Conservation (phyloP, 768 basidiomycete species). For the Kwoniella pini region DNA sequence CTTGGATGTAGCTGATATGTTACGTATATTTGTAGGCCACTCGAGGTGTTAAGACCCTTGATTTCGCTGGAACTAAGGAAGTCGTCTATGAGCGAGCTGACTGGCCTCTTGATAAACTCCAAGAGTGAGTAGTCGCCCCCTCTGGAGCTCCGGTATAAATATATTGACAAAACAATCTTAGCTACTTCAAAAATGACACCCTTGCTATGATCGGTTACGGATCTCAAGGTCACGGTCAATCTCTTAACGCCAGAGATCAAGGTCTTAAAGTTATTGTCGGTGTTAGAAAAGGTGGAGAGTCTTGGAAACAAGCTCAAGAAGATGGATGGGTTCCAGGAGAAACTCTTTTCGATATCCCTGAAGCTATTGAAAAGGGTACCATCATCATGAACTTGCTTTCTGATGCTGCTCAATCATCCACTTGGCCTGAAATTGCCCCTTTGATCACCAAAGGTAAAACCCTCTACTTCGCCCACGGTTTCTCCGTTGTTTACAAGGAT, state of each 20-base stretch:
- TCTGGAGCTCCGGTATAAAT: neutral
- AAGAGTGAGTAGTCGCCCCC: conserved; percentile 61
- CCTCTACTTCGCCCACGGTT: conserved; percentile 99
- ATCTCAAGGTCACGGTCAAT: conserved; percentile 93
- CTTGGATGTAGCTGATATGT: neutral
- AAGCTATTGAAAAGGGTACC: conserved; percentile 91
- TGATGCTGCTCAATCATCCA: conserved; percentile 97
- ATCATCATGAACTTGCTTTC: conserved; percentile 99
- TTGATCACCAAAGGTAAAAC: conserved; percentile 99
- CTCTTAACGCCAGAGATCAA: conserved; percentile 97
- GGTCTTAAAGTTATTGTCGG: conserved; percentile 98
- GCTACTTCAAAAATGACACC: conserved; percentile 98
- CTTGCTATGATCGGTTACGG: conserved; percentile 99
- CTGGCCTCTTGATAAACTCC: conserved; percentile 97
- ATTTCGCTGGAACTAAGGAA: conserved; percentile 93
- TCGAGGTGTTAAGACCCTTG: conserved; percentile 90
- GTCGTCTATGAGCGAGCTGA: conserved; percentile 92
- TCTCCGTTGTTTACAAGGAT: conserved; percentile 97
- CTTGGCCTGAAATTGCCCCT: conserved; percentile 84
- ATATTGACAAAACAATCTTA: conserved; percentile 10
- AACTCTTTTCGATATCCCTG: conserved; percentile 97
- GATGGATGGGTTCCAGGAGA: conserved; percentile 98
- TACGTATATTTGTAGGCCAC: conserved; percentile 48
- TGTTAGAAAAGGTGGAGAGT: conserved; percentile 94
- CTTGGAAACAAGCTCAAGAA: conserved; percentile 91